A percentile compares a stretch with the other conserved stretches of the same genome.
These are phyloP conservation scores for Stemphylium lycopersici DNA, from an alignment of 2,329 filamentous ascomycete species.

Conservation along the genomic window DNA sequence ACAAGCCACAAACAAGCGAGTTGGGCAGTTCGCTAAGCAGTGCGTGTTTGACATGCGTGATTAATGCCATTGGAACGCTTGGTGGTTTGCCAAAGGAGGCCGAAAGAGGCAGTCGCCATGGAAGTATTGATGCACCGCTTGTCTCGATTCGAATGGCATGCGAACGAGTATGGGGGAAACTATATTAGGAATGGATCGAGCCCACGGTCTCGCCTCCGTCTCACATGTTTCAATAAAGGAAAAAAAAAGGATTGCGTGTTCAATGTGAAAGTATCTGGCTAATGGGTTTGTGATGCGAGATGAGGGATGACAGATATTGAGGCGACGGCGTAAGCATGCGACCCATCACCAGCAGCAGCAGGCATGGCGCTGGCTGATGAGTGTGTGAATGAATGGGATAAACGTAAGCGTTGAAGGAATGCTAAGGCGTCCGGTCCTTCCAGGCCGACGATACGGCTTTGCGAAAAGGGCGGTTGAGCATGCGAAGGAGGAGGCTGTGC, in stretches of 20 bases:
- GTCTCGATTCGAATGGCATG: neutral
- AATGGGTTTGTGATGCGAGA: too few species aligned
- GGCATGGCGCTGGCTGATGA: neutral
- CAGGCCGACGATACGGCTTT: neutral
- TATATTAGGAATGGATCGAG: neutral
- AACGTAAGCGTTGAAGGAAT: too few species aligned
- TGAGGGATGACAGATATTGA: too few species aligned
- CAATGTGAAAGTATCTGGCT: too few species aligned
- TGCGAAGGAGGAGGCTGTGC: conserved; percentile 21
- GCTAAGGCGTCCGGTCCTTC: neutral
- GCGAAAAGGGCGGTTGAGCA: neutral
- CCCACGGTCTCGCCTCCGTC: neutral
- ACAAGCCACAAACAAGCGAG: neutral
- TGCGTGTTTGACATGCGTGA: conserved; percentile 33
- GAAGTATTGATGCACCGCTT: conserved; percentile 5
- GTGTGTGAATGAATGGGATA: too few species aligned
- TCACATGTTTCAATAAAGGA: too few species aligned
- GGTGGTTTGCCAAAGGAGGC: neutral
- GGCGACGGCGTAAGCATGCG: too few species aligned
- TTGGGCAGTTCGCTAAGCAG: conserved; percentile 8
- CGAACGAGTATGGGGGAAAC: neutral
- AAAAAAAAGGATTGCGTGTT: too few species aligned
- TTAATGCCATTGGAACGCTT: conserved; percentile 40
- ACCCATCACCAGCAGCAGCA: too few species aligned
- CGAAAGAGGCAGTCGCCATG: conserved; percentile 3